phyloP scores from a whole-genome alignment of 176 grass and related monocot genomes.

The Oryza nivara region DNA sequence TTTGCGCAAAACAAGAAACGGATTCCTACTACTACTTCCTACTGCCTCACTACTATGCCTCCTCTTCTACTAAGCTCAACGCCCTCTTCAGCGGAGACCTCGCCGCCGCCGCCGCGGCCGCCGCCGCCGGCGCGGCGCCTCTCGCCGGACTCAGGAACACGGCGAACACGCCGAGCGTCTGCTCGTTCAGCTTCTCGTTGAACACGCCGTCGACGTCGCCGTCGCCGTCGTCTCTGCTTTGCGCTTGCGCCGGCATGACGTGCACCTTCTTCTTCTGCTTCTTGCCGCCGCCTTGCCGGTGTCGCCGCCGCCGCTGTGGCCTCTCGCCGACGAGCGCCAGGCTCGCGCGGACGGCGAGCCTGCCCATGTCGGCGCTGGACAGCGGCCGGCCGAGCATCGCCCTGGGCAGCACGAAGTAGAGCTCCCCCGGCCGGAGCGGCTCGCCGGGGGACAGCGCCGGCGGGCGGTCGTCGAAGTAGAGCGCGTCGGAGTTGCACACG shows the following conservation, averaged over 20 bases:
- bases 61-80: constrained; percentile 29
- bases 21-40: background rate
- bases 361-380: constrained; percentile 54
- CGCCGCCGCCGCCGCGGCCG: background rate
- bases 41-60: background rate
- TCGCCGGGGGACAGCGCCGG: background rate
- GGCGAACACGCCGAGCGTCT: background rate
- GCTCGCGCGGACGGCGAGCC: constrained; percentile 60
- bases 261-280: constrained; percentile 4
- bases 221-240: too few relatives aligned
- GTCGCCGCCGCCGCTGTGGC: constrained; percentile 17
- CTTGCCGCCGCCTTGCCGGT: constrained; percentile 27
- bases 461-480: constrained; percentile 43
- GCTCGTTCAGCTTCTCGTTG: constrained; percentile 42
- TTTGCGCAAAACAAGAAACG: too few relatives aligned
- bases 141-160: background rate
- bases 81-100: constrained; percentile 11
- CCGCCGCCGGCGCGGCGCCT: too few relatives aligned
- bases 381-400: constrained; percentile 17
- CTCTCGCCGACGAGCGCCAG: constrained; percentile 20
- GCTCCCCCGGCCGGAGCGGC: constrained; percentile 41
- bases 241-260: background rate
- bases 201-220: background rate
- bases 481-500: constrained; percentile 62
- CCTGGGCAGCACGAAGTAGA: too few relatives aligned